Evolutionary conservation across 1,284 basidiomycete genomes (phyloP).

Genomic region (Naganishia sp.): DNA sequence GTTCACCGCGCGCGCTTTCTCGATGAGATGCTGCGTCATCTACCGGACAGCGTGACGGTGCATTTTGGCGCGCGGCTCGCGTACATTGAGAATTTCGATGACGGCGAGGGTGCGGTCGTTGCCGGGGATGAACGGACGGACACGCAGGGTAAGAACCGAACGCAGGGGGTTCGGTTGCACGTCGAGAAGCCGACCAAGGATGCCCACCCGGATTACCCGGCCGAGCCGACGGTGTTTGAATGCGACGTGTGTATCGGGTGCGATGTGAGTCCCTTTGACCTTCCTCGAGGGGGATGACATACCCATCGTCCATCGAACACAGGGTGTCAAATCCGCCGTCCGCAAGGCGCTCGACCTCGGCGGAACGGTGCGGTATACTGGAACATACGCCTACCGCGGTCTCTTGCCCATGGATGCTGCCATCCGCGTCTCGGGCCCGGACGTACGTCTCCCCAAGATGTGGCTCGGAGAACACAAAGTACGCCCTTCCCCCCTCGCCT

Average conservation of each 20-base stretch:
- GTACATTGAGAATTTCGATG: slow-evolving; percentile 35
- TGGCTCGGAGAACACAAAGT: slow-evolving; percentile 32
- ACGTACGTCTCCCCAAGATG: slow-evolving; percentile 25
- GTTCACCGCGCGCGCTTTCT: slow-evolving; percentile 57
- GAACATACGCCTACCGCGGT: slow-evolving; percentile 37
- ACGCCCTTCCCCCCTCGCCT: background rate
- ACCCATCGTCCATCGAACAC: slow-evolving; percentile 5
- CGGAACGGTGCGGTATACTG: slow-evolving; percentile 38
- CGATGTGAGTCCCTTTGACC: slow-evolving; percentile 4
- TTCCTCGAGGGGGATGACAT: slow-evolving; percentile 36
- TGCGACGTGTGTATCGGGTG: slow-evolving; percentile 26
- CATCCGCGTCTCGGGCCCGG: slow-evolving; percentile 26
- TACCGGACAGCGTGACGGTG: slow-evolving; percentile 53
- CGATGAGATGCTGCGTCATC: slow-evolving; percentile 56
- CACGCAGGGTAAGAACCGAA: slow-evolving; percentile 17
- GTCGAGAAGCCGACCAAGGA: slow-evolving; percentile 18
- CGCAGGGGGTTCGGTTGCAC: slow-evolving; percentile 10
- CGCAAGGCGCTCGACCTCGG: slow-evolving; percentile 36
- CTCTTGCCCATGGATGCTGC: slow-evolving; percentile 41
- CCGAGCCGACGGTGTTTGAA: slow-evolving; percentile 23
- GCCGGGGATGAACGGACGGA: background rate
- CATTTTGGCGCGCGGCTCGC: slow-evolving; percentile 61
- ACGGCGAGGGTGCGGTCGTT: background rate
- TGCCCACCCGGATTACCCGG: slow-evolving; percentile 22
- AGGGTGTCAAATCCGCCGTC: slow-evolving; percentile 43